These are phyloP conservation scores for Purpureocillium takamizusanense DNA, from an alignment of 2,329 filamentous ascomycete species.

Conservation along the genomic window DNA sequence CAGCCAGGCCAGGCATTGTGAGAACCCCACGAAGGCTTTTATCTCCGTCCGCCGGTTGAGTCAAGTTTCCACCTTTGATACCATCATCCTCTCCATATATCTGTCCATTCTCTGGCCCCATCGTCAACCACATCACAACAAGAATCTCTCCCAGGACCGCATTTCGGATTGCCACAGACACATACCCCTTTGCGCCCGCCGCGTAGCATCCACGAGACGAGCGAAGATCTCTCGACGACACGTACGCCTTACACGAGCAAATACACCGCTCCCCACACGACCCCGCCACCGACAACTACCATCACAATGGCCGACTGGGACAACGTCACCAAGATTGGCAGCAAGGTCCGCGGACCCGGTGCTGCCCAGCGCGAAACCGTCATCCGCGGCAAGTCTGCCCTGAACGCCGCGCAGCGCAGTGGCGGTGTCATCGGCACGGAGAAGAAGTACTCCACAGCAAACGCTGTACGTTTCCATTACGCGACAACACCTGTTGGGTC, in stretches of 20 bases:
- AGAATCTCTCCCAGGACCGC: too few relatives aligned
- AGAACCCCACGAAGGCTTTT: conserved; percentile 14
- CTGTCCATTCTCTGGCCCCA: conserved; percentile 9
- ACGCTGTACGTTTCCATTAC: conserved; percentile 36
- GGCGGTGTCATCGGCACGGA: conserved; percentile 74
- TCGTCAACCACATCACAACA: not conserved
- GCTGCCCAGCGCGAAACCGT: conserved; percentile 70
- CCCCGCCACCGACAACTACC: conserved; percentile 17
- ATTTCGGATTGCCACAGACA: too few relatives aligned
- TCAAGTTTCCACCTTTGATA: conserved; percentile 19
- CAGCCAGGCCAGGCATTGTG: too few relatives aligned
- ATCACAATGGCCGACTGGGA: conserved; percentile 75
- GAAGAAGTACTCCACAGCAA: conserved; percentile 79
- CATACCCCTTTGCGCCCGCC: too few relatives aligned
- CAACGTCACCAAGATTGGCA: conserved; percentile 83
- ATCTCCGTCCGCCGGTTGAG: conserved; percentile 25
- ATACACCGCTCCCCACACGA: conserved; percentile 1
- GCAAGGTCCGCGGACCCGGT: conserved; percentile 65
- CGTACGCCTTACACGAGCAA: too few relatives aligned
- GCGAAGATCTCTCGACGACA: too few relatives aligned
- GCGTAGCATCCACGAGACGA: too few relatives aligned
- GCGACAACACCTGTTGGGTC: not conserved
- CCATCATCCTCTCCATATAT: conserved; percentile 20
- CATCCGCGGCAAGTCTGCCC: conserved; percentile 68
- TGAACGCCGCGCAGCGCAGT: conserved; percentile 82